Evolutionary conservation across 2,329 filamentous ascomycete genomes (phyloP).

Genomic region (Pseudogymnoascus sp.): DNA sequence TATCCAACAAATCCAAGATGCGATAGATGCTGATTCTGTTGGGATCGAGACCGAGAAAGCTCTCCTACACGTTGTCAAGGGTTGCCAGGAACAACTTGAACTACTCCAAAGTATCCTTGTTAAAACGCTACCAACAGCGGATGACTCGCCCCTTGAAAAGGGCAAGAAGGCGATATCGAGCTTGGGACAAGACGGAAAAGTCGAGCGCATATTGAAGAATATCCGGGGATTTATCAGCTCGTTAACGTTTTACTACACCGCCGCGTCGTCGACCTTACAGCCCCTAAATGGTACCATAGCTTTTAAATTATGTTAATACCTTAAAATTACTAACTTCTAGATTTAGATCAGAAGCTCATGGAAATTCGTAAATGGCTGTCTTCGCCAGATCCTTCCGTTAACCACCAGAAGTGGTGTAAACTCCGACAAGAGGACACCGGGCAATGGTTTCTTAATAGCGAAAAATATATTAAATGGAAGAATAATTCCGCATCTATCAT

Average conservation of each 20-base stretch:
- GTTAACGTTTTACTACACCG: slow-evolving; percentile 9
- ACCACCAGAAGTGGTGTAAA: slow-evolving; percentile 26
- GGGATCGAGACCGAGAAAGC: neutral
- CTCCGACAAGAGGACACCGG: slow-evolving; percentile 28
- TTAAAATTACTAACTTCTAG: neutral
- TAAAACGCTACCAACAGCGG: slow-evolving; percentile 6
- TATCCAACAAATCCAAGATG: neutral
- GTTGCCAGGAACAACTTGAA: slow-evolving; percentile 9
- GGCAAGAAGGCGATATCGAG: slow-evolving; percentile 9
- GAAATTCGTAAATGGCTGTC: slow-evolving; percentile 25
- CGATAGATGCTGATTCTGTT: slow-evolving; percentile 7
- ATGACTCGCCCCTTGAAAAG: slow-evolving; percentile 5
- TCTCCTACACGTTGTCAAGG: slow-evolving; percentile 1
- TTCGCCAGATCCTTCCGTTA: slow-evolving; percentile 29
- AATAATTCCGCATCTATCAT: slow-evolving; percentile 22
- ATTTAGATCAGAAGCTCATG: neutral
- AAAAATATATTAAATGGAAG: slow-evolving; percentile 27
- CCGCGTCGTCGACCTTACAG: slow-evolving; percentile 8
- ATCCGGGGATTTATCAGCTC: slow-evolving; percentile 5
- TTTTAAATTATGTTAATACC: neutral
- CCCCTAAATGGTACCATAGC: slow-evolving; percentile 5
- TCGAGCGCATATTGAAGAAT: slow-evolving; percentile 8
- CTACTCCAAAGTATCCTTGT: slow-evolving; percentile 7
- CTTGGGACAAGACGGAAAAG: slow-evolving; percentile 5
- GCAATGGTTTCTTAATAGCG: slow-evolving; percentile 28